Percentiles rank a stretch among this genome's conserved stretches.
phyloP scores from a whole-genome alignment of 2,329 filamentous ascomycete species.

The Sclerotinia nivalis region DNA sequence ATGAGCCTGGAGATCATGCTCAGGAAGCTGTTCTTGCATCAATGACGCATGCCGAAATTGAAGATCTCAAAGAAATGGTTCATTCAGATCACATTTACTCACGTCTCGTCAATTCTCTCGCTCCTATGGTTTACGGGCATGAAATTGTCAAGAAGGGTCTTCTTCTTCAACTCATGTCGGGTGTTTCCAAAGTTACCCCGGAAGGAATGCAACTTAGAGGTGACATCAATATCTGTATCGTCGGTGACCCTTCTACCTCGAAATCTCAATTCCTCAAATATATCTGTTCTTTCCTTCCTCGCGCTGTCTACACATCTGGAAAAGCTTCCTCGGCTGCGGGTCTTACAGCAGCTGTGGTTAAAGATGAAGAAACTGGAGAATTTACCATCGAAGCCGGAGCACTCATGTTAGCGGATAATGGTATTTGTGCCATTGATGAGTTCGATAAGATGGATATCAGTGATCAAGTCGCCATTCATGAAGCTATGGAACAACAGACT shows the following conservation, averaged over 20 bases:
- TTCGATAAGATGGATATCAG: conserved; percentile 99
- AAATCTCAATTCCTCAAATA: conserved; percentile 99
- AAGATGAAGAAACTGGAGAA: conserved; percentile 97
- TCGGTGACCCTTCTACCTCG: conserved; percentile 93
- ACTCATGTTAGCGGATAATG: conserved; percentile 95
- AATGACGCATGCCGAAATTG: conserved; percentile 82
- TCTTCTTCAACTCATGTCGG: conserved; percentile 91
- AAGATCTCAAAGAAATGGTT: conserved; percentile 89
- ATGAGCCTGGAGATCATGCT: conserved; percentile 76
- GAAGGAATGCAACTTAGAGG: conserved; percentile 96
- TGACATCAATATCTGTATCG: conserved; percentile 98
- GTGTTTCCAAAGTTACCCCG: conserved; percentile 85
- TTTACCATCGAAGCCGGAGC: conserved; percentile 98
- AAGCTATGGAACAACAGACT: conserved; percentile 99
- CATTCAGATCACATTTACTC: conserved; percentile 95
- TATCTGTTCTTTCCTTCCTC: conserved; percentile 92
- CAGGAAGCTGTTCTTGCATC: conserved; percentile 86
- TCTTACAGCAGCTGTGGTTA: conserved; percentile 94
- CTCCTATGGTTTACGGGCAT: conserved; percentile 96
- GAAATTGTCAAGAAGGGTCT: conserved; percentile 97
- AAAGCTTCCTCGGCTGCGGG: conserved; percentile 97
- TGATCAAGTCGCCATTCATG: conserved; percentile 98
- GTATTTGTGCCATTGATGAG: conserved; percentile 97
- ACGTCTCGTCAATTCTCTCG: conserved; percentile 87
- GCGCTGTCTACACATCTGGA: conserved; percentile 94